These are phyloP conservation scores for Mycosphaerella sp. DNA, from an alignment of 2,329 filamentous ascomycete species.

Conservation along the genomic window DNA sequence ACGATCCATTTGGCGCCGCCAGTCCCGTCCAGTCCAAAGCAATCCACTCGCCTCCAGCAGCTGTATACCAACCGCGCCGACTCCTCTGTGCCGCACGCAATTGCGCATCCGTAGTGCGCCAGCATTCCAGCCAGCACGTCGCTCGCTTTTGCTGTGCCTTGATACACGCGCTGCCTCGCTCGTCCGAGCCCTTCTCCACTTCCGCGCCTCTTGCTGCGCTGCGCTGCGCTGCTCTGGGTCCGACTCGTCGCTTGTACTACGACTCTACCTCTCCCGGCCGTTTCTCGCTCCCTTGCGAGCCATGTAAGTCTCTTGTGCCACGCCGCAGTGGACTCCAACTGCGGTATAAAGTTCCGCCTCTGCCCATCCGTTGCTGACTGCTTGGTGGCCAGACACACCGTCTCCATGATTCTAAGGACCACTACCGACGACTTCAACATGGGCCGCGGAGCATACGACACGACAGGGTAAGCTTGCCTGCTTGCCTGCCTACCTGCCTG, in stretches of 20 bases:
- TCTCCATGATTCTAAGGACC: conserved; percentile 40
- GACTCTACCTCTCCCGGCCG: conserved; percentile 18
- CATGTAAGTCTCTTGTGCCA: conserved; percentile 22
- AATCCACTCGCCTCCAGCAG: background rate
- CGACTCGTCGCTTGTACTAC: conserved; percentile 18
- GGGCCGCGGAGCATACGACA: conserved; percentile 47
- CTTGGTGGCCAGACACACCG: conserved; percentile 14
- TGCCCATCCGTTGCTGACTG: conserved; percentile 13
- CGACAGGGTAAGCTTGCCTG: conserved; percentile 35
- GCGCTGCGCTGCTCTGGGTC: conserved; percentile 13
- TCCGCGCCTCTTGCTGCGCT: conserved; percentile 10
- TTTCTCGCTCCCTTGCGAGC: conserved; percentile 23
- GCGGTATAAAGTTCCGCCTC: conserved; percentile 11
- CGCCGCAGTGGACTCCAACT: conserved; percentile 13
- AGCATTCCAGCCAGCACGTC: conserved; percentile 18
- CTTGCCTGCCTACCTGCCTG: background rate
- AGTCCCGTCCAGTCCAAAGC: too few species aligned
- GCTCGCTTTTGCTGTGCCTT: background rate
- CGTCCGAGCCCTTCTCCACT: background rate
- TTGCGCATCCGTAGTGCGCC: conserved; percentile 17
- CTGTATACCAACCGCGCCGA: background rate
- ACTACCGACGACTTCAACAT: conserved; percentile 38
- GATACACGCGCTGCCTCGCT: conserved; percentile 9
- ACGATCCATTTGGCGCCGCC: background rate
- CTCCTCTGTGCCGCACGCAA: conserved; percentile 10